These are phyloP conservation scores for Lagerstroemia speciosa DNA, from an alignment of 345 rosid species.

Conservation along the genomic window DNA sequence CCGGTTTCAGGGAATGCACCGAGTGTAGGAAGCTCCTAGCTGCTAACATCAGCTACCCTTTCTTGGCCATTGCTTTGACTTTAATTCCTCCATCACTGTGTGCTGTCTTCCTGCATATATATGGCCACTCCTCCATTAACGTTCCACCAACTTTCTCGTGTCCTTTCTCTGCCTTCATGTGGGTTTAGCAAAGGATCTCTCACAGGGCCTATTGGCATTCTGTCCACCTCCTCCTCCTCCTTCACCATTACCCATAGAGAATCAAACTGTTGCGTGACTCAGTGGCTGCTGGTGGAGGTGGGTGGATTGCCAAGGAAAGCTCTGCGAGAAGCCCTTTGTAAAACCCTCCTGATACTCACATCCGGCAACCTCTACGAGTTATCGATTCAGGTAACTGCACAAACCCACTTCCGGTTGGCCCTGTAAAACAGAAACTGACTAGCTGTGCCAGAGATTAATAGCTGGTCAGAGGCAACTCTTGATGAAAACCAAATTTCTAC, in stretches of 20 bases:
- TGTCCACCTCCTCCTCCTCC: constrained; percentile 83
- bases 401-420: neutral
- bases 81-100: neutral
- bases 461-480: too few relatives aligned
- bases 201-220: constrained; percentile 97
- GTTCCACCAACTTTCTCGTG: neutral
- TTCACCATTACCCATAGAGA: too few relatives aligned
- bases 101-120: neutral
- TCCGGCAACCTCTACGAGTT: neutral
- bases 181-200: constrained; percentile 87
- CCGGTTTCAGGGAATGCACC: neutral
- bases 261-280: neutral
- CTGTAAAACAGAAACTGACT: too few relatives aligned
- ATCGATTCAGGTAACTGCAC: too few relatives aligned
- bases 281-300: constrained; percentile 44
- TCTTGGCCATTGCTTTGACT: too few relatives aligned
- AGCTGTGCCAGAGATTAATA: too few relatives aligned
- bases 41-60: neutral
- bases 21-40: neutral
- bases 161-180: constrained; percentile 33
- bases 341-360: constrained; percentile 23
- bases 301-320: constrained; percentile 84
- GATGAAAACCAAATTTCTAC: too few relatives aligned
- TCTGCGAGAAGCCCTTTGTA: constrained; percentile 73
- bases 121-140: neutral